Conservation (phyloP, 805 yeast genomes). For the Saccharomycopsis capsularis region DNA sequence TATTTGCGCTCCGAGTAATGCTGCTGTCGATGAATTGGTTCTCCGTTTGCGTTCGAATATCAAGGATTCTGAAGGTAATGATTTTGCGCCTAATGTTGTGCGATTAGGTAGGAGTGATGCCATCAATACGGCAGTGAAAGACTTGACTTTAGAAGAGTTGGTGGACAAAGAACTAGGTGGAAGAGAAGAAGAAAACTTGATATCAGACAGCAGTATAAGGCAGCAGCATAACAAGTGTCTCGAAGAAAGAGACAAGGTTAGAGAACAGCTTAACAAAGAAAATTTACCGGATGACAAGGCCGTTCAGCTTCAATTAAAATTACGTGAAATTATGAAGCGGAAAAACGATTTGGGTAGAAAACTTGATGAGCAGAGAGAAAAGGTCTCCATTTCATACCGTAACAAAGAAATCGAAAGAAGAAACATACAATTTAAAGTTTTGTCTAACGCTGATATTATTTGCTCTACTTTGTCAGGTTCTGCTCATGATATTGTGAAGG, state of each 20-base stretch:
- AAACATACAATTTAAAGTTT: constrained; percentile 62
- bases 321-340: constrained; percentile 50
- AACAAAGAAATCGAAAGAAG: constrained; percentile 73
- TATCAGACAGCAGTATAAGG: constrained; percentile 43
- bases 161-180: constrained; percentile 56
- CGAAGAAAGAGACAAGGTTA: constrained; percentile 48
- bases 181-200: constrained; percentile 31
- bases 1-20: constrained; percentile 97
- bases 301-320: constrained; percentile 37
- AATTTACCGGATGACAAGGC: constrained; percentile 37
- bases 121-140: constrained; percentile 72
- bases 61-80: constrained; percentile 43
- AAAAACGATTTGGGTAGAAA: constrained; percentile 65
- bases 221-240: constrained; percentile 46
- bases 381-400: constrained; percentile 58
- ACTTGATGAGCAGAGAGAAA: constrained; percentile 75
- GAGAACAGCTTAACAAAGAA: constrained; percentile 32
- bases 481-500: constrained; percentile 79
- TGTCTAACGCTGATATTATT: constrained; percentile 72
- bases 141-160: constrained; percentile 76
- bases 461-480: constrained; percentile 93
- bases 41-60: constrained; percentile 75
- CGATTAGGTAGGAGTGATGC: constrained; percentile 89
- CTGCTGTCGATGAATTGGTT: constrained; percentile 95
- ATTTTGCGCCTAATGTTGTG: constrained; percentile 60